Base-by-base conservation (phyloP, 192 early-diverging fungal genomes). In the Bifiguratus adelaidae region DNA sequence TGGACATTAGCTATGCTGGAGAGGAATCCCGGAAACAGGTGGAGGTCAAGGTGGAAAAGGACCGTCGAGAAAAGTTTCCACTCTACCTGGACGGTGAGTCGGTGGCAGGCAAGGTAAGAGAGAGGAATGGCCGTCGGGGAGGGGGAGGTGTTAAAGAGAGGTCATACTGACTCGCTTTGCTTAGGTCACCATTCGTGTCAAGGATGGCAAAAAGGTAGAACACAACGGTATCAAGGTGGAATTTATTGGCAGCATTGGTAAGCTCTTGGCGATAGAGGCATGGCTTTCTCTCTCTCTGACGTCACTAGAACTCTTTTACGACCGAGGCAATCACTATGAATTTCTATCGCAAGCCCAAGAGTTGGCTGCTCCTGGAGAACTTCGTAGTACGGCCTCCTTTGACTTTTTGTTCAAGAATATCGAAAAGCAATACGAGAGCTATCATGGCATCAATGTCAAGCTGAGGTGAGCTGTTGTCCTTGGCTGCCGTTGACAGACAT, bases 381-480 rank as follows among this genome's bases (percentile, higher is more conserved):
- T 99, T 48, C 73, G 82, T 30, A 75, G 75, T 54, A 83, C 71
- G 28, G 71, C 83, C 7, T 78, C 70, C 48, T 97, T 80, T 73
- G 86, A 87, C 26, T 99, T 99, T 70, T 90, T 95, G 63, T 99
- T 99, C 59, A 96, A 96, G 56, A 93, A 92, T 55, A 89, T 99
- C n/a, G 95, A 97, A 61, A 99, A 99, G 68, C 95, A 92, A 63
- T 99, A 83, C 48, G 96, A 99, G 60, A 85, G 88, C 59, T 99
- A 97, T 57, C 85, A 85, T 61, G 96, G 96, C 24, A 95, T 96
- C 58, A 97, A 99, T 50, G 94, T 95, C 33, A 95, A 96, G 65
- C 74, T 99, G 55, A 74, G 89, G 70, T 81, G 59, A 45, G 41
- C n/a, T 1, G 22, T 1, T 27, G 26, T 12, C 6, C 4, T 15